Conservation (phyloP, 2,329 filamentous ascomycete genomes). For the Aspergillus neoniger region DNA sequence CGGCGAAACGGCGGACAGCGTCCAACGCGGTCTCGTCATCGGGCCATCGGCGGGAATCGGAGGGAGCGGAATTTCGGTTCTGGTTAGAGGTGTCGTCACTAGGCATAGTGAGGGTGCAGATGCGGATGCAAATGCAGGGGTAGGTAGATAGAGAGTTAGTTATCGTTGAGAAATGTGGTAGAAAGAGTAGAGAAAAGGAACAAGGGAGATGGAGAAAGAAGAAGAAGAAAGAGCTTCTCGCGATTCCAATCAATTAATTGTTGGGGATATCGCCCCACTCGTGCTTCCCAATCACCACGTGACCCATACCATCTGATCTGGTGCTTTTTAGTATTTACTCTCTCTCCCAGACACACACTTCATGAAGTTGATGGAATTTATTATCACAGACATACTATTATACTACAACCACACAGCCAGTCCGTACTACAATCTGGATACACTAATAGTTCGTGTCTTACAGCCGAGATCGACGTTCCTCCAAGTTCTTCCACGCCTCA, state of each 20-base stretch:
- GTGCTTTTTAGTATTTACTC: background rate
- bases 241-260: conserved; percentile 21
- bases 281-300: conserved; percentile 28
- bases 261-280: conserved; percentile 35
- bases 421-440: background rate
- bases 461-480: conserved; percentile 1
- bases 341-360: no score
- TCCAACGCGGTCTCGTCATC: conserved; percentile 59
- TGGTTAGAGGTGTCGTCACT: conserved; percentile 22
- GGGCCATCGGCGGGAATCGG: conserved; percentile 25
- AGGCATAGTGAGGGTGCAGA: conserved; percentile 25
- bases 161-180: background rate
- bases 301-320: conserved; percentile 20
- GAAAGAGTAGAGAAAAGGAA: background rate
- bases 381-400: background rate
- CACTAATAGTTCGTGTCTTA: background rate
- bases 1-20: conserved; percentile 62
- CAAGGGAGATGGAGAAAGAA: conserved; percentile 7
- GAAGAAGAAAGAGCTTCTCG: no score
- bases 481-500: conserved; percentile 40
- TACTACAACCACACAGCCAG: background rate
- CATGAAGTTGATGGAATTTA: no score
- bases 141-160: background rate
- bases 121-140: background rate
- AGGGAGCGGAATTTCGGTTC: conserved; percentile 20